A percentile compares a stretch with the other conserved stretches of the same genome.
These are phyloP conservation scores for Heliamphora exappendiculata DNA, from an alignment of 148 eudicot genomes.

Conservation along the genomic window DNA sequence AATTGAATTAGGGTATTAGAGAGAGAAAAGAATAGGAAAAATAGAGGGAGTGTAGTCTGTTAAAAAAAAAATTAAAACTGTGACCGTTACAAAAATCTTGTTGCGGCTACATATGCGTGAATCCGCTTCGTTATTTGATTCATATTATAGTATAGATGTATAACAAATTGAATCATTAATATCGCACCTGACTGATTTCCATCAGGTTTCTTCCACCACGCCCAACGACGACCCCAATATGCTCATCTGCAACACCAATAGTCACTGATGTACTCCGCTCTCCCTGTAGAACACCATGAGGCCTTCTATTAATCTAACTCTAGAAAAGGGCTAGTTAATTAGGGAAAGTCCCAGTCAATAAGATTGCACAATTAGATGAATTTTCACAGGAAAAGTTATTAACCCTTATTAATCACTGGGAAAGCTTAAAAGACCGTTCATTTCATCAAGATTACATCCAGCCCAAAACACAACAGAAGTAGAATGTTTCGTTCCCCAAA, in stretches of 20 bases:
- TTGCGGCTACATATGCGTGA: too few species aligned
- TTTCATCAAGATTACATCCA: background rate
- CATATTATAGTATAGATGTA: too few species aligned
- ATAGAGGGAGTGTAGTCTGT: too few species aligned
- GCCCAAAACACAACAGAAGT: background rate
- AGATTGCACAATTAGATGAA: background rate
- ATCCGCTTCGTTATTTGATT: too few species aligned
- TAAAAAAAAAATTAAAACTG: too few species aligned
- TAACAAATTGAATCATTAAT: background rate
- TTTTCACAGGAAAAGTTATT: background rate
- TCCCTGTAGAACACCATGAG: slow-evolving; percentile 38
- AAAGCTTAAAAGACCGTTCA: background rate
- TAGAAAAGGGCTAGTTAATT: background rate
- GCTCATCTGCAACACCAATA: slow-evolving; percentile 96
- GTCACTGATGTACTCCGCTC: slow-evolving; percentile 66
- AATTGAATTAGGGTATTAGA: too few species aligned
- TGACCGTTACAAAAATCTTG: too few species aligned
- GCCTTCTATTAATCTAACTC: background rate
- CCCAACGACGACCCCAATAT: slow-evolving; percentile 88
- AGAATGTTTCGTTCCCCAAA: background rate
- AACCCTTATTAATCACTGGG: background rate
- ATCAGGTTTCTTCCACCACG: slow-evolving; percentile 82
- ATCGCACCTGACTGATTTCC: slow-evolving; percentile 79
- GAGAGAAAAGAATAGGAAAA: too few species aligned
- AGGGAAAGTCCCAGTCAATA: background rate